Percentiles rank a stretch among this genome's conserved stretches.
These are phyloP conservation scores for Xylariomycetidae sp. DNA, from an alignment of 2,329 filamentous ascomycete species.

Conservation along the genomic window DNA sequence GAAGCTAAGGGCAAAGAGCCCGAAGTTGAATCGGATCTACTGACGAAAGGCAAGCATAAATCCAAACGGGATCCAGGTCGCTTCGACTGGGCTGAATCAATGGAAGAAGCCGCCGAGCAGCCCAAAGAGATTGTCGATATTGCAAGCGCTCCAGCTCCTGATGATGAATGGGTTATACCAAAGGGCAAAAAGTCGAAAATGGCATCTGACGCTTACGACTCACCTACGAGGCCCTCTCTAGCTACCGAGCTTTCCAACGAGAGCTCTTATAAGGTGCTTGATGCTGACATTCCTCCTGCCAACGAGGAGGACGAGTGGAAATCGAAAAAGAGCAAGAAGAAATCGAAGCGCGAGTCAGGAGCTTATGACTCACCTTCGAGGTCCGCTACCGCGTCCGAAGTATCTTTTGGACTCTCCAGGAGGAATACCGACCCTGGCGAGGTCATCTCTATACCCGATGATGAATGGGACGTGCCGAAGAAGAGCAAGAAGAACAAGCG, in stretches of 20 bases:
- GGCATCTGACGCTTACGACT: constrained; percentile 4
- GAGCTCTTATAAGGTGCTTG: constrained; percentile 11
- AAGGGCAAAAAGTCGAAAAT: constrained; percentile 6
- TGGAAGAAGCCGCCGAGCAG: too few species aligned
- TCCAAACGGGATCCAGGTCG: constrained; percentile 4
- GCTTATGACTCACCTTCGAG: neutral
- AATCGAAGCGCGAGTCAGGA: neutral
- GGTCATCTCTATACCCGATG: constrained; percentile 5
- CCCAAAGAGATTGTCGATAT: constrained; percentile 1
- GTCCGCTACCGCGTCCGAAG: neutral
- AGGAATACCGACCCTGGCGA: neutral
- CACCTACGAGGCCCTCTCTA: constrained; percentile 6
- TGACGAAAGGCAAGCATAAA: constrained; percentile 7
- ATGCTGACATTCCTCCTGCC: constrained; percentile 7
- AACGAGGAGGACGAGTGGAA: neutral
- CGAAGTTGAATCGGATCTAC: constrained; percentile 9
- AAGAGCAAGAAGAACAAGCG: constrained; percentile 37
- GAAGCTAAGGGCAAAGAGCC: constrained; percentile 4
- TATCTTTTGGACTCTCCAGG: neutral
- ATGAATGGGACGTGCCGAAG: constrained; percentile 26
- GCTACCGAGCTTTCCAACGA: constrained; percentile 15
- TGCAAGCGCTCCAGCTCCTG: constrained; percentile 3
- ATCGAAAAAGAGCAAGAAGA: neutral
- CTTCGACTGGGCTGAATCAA: too few species aligned
- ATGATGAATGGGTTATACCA: constrained; percentile 4